Evolutionary conservation across 1,139 yeast genomes (phyloP).

Genomic region (Kodamaea alishanica): DNA sequence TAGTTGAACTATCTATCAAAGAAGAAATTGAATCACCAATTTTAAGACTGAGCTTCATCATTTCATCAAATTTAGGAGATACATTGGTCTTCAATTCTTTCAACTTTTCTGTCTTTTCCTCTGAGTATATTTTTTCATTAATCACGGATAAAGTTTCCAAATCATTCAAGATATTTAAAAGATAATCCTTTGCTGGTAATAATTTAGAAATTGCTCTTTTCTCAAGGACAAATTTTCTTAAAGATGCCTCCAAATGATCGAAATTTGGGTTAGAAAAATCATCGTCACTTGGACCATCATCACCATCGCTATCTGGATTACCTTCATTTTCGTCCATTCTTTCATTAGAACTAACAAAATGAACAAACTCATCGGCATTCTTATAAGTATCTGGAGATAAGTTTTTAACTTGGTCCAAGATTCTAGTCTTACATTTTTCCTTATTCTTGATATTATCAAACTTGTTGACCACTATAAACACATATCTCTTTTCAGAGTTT

Average conservation of each 20-base stretch:
- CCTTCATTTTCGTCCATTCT: constrained; percentile 27
- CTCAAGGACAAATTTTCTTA: constrained; percentile 82
- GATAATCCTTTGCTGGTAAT: constrained; percentile 86
- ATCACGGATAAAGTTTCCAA: constrained; percentile 54
- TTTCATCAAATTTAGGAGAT: constrained; percentile 61
- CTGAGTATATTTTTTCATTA: constrained; percentile 54
- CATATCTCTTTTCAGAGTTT: constrained; percentile 85
- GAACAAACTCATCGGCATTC: constrained; percentile 86
- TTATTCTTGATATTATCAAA: constrained; percentile 83
- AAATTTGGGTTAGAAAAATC: constrained; percentile 55
- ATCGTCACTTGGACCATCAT: constrained; percentile 16
- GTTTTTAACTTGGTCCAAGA: constrained; percentile 81
- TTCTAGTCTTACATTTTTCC: constrained; percentile 68
- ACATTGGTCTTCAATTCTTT: constrained; percentile 48
- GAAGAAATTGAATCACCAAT: constrained; percentile 60
- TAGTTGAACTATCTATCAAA: constrained; percentile 58
- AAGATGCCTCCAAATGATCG: constrained; percentile 77
- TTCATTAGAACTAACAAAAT: constrained; percentile 73
- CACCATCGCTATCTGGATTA: constrained; percentile 34
- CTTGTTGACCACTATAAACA: constrained; percentile 90
- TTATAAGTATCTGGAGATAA: constrained; percentile 90
- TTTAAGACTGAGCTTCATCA: constrained; percentile 48
- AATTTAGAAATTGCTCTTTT: constrained; percentile 86
- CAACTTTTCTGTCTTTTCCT: constrained; percentile 44
- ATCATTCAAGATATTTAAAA: constrained; percentile 67